Conservation (phyloP, 2,329 filamentous ascomycete species). For the Rhexocercosporidium sp. region DNA sequence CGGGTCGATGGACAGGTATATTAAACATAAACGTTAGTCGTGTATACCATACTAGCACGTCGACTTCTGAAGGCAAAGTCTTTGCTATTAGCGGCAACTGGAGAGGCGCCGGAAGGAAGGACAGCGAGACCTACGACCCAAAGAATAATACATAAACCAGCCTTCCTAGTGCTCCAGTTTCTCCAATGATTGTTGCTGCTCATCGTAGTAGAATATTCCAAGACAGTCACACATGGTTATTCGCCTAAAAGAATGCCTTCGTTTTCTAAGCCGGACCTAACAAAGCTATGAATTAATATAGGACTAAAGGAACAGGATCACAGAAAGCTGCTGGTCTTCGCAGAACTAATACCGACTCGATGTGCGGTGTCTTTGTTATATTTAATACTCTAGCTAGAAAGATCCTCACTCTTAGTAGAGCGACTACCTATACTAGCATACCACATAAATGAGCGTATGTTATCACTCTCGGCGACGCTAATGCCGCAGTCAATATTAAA, state of each 20-base stretch:
- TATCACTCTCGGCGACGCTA: slow-evolving; percentile 50
- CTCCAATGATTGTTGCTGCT: slow-evolving; percentile 56
- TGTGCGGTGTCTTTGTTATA: slow-evolving; percentile 62
- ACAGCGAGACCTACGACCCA: slow-evolving; percentile 57
- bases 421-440: slow-evolving; percentile 50
- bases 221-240: slow-evolving; percentile 58
- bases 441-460: slow-evolving; percentile 53
- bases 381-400: slow-evolving; percentile 59
- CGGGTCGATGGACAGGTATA: not conserved
- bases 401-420: slow-evolving; percentile 58
- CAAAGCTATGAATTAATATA: slow-evolving; percentile 62
- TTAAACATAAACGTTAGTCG: not conserved
- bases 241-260: slow-evolving; percentile 31
- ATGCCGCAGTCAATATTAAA: slow-evolving; percentile 37
- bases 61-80: not conserved
- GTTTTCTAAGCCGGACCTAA: slow-evolving; percentile 34
- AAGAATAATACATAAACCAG: slow-evolving; percentile 51
- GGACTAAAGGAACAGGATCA: slow-evolving; percentile 49
- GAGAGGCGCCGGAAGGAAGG: not conserved
- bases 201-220: slow-evolving; percentile 48
- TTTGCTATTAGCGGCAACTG: not conserved
- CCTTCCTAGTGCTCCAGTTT: slow-evolving; percentile 49
- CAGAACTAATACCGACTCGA: slow-evolving; percentile 52
- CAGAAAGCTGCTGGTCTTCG: slow-evolving; percentile 50
- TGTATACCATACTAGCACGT: not conserved